phyloP scores from a whole-genome alignment of 2,329 filamentous ascomycete species.

The Cladosporium sp. region DNA sequence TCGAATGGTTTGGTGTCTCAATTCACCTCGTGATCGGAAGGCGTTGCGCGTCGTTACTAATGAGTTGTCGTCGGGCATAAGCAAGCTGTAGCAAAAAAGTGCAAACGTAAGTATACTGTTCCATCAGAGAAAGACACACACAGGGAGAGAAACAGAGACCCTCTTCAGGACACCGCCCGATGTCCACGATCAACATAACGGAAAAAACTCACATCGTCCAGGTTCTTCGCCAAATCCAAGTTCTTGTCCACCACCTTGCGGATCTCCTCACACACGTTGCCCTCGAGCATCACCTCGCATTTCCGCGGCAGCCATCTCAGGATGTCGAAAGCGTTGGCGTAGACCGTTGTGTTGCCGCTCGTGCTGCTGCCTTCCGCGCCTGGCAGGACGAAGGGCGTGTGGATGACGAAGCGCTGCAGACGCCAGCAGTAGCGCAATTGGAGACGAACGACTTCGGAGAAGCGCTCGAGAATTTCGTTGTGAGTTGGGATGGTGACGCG shows the following conservation, averaged over 20 bases:
- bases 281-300: conserved; percentile 44
- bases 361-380: conserved; percentile 34
- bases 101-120: conserved; percentile 24
- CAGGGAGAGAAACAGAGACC: too few relatives aligned
- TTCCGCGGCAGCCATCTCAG: conserved; percentile 46
- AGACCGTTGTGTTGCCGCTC: conserved; percentile 43
- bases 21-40: conserved; percentile 2
- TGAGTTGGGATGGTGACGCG: conserved; percentile 47
- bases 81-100: conserved; percentile 28
- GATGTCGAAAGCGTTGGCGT: conserved; percentile 51
- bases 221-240: conserved; percentile 39
- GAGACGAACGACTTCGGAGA: conserved; percentile 48
- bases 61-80: conserved; percentile 37
- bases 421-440: conserved; percentile 49
- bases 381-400: conserved; percentile 38
- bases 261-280: conserved; percentile 42
- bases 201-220: conserved; percentile 42
- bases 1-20: background rate
- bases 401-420: conserved; percentile 44
- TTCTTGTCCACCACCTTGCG: conserved; percentile 46
- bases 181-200: background rate
- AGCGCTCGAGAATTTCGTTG: conserved; percentile 49
- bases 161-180: background rate
- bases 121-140: background rate
- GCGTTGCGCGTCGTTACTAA: conserved; percentile 31